Base-by-base conservation (phyloP, 257 asterid genomes). In the Euphrasia confusa region DNA sequence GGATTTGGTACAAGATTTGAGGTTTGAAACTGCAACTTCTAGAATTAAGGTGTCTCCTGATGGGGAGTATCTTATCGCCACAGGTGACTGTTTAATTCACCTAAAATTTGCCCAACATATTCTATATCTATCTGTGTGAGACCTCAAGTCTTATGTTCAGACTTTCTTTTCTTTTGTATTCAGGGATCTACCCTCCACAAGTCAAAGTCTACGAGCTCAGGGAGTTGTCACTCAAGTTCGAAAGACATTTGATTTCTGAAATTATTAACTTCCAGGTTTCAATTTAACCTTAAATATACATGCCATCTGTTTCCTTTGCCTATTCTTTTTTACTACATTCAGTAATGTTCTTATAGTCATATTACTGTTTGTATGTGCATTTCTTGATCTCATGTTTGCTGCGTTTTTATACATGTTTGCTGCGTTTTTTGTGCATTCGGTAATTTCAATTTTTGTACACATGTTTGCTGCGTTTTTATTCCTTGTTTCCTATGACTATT, bases 131-230 rank as follows among this genome's bases (percentile, higher is more conserved):
- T 13, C 28, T 67, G 27, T 67, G 50, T 33, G 52, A 17, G 10
- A 9, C 24, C 24, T 47, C 48, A 49, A 27, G 39, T 42, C 12
- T 50, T 61, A 1, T 67, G 17, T 45, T 60, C 59, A 48, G 35
- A 13, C 54, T 49, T 28, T 63, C 63, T 17, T 27, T 54, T 54
- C 8, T 10, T 24, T 54, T 27, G 26, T 3, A 1, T 54, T 54
- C 72, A 91, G 97, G 99, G 65, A 92, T 92, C 68, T 89, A 92
- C 63, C 99, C 99, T 54, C 99, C 99, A 27, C 99, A 92, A 79
- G 71, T 89, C 62, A 92, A 92, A 83, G 99, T 92, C 49, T 92
- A 75, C 32, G 97, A 92, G 85, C 77, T 89, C 70, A 83, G 89
- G 71, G 91, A 92, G 68, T 74, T 84, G 65, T 69, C 99, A 1